Base-by-base conservation (phyloP, 129 eudicot species). In the Helichrysum umbraculigerum region DNA sequence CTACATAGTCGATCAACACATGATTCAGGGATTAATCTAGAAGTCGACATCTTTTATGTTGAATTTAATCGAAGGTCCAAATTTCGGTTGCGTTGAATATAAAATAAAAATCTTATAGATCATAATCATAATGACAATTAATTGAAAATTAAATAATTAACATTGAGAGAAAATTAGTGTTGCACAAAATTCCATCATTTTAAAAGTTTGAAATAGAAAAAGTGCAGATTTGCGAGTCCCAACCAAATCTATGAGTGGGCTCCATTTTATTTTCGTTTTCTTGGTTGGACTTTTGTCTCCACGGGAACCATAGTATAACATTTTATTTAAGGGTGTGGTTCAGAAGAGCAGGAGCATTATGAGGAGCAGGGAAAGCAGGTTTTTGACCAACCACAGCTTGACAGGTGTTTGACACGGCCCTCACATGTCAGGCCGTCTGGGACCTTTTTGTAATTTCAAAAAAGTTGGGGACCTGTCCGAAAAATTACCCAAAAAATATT, bases 181-280 rank as follows among this genome's bases (percentile, higher is more conserved):
- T 25, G 35, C 66, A 60, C 34, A 60, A 60, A 58, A 60, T 60
- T 60, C 66, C 66, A 60, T 60, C 66, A 60, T 60, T 25, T 60
- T 9, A 25, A 72, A 59, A 58, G 77, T 22, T 59, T 59, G 58
- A 73, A 62, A 11, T 47, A 47, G 42, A 70, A 47, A 76, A 74
- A 64, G 68, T 58, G 69, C 66, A 80, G 82, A 84, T 76, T 70
- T 73, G 73, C 58, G 77, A 33, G 73, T 62, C 73, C 79, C 74
- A 64, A 44, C 42, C 65, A 84, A 84, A 84, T 80, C 85, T 80
- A 75, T 67, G n/a, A 33, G 60, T 76, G 79, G 88, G 82, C n/a
- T 71, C 88, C 84, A 74, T 64, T 62, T 16, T 12, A 6, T 5
- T 34, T 21, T 22, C 77, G 39, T 37, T 58, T 59, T 73, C 68